Evolutionary conservation across 1,139 yeast species (phyloP), one percentile per base, ranked within the genome.

Genomic region (Eremothecium coryli): DNA sequence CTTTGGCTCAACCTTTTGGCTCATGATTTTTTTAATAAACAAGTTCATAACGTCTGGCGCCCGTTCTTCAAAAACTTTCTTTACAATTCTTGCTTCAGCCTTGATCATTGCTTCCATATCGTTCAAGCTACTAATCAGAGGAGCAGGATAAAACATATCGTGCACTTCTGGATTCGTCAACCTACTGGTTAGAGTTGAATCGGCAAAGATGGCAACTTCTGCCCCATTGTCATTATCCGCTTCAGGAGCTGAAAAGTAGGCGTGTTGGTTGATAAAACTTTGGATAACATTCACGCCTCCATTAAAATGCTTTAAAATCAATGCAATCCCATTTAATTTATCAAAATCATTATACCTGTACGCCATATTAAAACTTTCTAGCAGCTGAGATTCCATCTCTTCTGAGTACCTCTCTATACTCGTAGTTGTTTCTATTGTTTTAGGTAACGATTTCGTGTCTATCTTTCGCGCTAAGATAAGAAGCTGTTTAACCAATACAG

Each of bases 271-370:
- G 28, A 86, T 85, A 60, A 84, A 88, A 35, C 82, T 73, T 52
- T 80, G 86, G 10, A 85, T 80, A 9, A 86, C 93, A 40, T 79
- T 77, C 4, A 75, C 68, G 7, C 96, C 96, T 8, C 88, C 93
- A 50, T 90, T 88, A 60, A 78, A 88, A 40, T 77, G 84, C 36
- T 77, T 71, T 35, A 88, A 64, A n/a, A 86, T 73, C 33, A 73
- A 73, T 1, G 96, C 86, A 24, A 84, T 74, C 39, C 79, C 86
- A 46, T 72, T 76, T 82, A 90, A 78, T 35, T 73, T 73, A n/a
- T 68, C 68, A 48, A 77, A 70, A 44, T 79, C 81, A 37, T 58
- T 58, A 15, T 52, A 51, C 34, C 56, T 50, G 40, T 67, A 73
- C 11, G 78, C 78, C 18, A 64, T 61, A 46, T 72, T 76, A 46